Evolutionary conservation across 2,329 filamentous ascomycete species (phyloP).

Genomic region (Chrysoporthe puriensis): DNA sequence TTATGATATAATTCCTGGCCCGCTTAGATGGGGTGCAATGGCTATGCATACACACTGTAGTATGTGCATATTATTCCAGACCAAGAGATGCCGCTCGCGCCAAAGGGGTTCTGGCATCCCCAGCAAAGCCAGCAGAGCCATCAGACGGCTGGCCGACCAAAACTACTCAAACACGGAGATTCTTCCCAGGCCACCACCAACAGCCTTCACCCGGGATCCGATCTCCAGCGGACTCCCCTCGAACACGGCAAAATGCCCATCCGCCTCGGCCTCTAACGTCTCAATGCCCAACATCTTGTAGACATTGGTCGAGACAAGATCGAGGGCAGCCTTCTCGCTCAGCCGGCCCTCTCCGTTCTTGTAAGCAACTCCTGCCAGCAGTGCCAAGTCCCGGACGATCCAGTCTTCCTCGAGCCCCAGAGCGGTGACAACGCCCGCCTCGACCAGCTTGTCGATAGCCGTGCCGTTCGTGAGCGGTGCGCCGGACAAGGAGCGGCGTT

Average conservation of each 20-base stretch:
- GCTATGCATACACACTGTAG: too few species aligned
- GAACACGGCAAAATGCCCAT: conserved; percentile 62
- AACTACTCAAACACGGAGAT: conserved; percentile 40
- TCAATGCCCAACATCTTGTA: conserved; percentile 60
- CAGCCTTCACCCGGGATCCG: conserved; percentile 57
- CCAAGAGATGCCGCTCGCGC: too few species aligned
- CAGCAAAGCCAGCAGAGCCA: too few species aligned
- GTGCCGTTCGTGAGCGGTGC: conserved; percentile 70
- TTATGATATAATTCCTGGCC: too few species aligned
- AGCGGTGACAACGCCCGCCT: conserved; percentile 61
- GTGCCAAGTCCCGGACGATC: conserved; percentile 61
- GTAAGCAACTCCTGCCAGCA: conserved; percentile 63
- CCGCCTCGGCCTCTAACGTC: conserved; percentile 34
- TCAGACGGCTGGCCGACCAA: too few species aligned
- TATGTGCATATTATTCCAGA: too few species aligned
- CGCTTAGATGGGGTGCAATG: too few species aligned
- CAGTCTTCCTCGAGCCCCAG: conserved; percentile 66
- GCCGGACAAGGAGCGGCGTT: conserved; percentile 64
- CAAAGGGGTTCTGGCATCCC: too few species aligned
- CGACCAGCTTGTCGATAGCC: conserved; percentile 58
- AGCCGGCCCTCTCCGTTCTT: conserved; percentile 60
- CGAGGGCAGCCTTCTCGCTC: conserved; percentile 57
- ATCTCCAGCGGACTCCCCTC: conserved; percentile 67
- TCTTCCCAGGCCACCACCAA: conserved; percentile 49
- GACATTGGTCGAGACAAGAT: conserved; percentile 60